Evolutionary conservation across 371 early-diverging fungal genomes (phyloP).

Genomic region (Actinomucor elegans): DNA sequence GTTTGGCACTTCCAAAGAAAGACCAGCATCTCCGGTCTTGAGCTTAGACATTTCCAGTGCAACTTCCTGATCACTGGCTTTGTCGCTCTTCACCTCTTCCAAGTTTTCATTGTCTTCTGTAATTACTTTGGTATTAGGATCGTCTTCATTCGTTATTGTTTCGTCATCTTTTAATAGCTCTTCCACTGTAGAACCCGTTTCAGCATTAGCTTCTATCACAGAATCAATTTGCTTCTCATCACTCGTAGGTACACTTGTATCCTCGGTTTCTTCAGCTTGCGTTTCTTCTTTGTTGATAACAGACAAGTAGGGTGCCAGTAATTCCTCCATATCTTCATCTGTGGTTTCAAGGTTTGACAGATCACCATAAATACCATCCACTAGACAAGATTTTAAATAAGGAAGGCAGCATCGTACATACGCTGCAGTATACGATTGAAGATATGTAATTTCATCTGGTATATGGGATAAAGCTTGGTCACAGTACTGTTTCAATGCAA

Average conservation of each 20-base stretch:
- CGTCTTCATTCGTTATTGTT: not conserved
- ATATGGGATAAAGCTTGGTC: conserved; percentile 22
- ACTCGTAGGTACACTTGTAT: not conserved
- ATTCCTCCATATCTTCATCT: conserved; percentile 25
- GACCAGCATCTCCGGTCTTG: too few species aligned
- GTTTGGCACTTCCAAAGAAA: too few species aligned
- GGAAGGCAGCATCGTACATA: conserved; percentile 50
- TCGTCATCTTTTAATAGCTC: not conserved
- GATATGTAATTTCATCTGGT: conserved; percentile 17
- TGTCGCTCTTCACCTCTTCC: too few species aligned
- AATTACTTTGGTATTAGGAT: not conserved
- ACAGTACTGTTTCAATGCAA: conserved; percentile 49
- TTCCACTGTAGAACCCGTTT: not conserved
- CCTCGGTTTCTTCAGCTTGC: not conserved
- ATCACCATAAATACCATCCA: conserved; percentile 45
- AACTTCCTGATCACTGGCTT: too few species aligned
- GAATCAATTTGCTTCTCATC: not conserved
- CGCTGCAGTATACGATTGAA: conserved; percentile 39
- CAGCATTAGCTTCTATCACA: not conserved
- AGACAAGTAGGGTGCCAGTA: conserved; percentile 26
- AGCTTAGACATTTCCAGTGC: too few species aligned
- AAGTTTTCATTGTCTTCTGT: not conserved
- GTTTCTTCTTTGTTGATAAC: conserved; percentile 4
- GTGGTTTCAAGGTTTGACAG: conserved; percentile 7
- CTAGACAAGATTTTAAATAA: conserved; percentile 40